These are phyloP conservation scores for Agapanthus africanus DNA, from an alignment of 106 monocot species.

Conservation along the genomic window DNA sequence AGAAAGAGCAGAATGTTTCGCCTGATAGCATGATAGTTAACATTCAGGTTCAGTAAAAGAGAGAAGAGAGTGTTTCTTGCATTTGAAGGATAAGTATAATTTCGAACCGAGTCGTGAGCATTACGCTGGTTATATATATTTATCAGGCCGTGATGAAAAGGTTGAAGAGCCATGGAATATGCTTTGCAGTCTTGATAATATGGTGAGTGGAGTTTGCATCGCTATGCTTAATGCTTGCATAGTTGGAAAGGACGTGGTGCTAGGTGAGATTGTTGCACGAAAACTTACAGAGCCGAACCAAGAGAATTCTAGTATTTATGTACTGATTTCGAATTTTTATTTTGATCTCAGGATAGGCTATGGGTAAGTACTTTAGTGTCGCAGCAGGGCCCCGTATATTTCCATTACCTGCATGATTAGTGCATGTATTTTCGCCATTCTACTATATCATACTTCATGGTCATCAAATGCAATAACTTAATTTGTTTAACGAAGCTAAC, in stretches of 20 bases:
- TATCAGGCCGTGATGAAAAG: slow-evolving; percentile 37
- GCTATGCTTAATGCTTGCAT: slow-evolving; percentile 44
- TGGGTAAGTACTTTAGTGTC: too few species aligned
- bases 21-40: slow-evolving; percentile 31
- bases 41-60: slow-evolving; percentile 46
- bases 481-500: too few species aligned
- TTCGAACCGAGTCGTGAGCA: slow-evolving; percentile 35
- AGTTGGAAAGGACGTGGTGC: slow-evolving; percentile 23
- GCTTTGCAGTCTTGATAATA: slow-evolving; percentile 14
- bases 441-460: too few species aligned
- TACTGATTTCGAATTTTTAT: slow-evolving; percentile 42
- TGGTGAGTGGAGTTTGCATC: slow-evolving; percentile 33
- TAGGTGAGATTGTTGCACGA: slow-evolving; percentile 22
- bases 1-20: slow-evolving; percentile 12
- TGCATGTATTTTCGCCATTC: too few species aligned
- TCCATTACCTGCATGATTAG: too few species aligned
- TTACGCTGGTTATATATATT: slow-evolving; percentile 45
- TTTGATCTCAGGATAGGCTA: slow-evolving; percentile 33
- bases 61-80: slow-evolving; percentile 15
- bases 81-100: slow-evolving; percentile 28
- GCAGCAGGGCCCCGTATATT: too few species aligned
- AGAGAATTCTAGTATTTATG: slow-evolving; percentile 32
- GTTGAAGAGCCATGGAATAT: slow-evolving; percentile 48
- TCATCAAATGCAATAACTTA: too few species aligned
- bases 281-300: slow-evolving; percentile 20